These are phyloP conservation scores for Leishmania gerbilli DNA, from an alignment of 208 protist species.

Conservation along the genomic window DNA sequence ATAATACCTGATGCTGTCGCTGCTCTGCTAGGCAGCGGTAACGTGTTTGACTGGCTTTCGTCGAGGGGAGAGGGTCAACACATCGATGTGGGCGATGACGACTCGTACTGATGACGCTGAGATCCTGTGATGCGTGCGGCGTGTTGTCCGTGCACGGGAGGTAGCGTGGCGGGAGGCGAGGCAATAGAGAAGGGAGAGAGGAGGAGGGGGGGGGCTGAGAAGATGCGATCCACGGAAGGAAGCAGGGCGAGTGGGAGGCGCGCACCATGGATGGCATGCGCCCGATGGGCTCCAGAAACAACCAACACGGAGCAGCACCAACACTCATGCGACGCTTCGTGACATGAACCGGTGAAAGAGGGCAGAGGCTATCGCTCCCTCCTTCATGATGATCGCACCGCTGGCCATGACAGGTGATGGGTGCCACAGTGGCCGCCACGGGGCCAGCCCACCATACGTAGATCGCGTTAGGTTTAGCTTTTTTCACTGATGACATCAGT, in stretches of 20 bases:
- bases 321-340: not conserved
- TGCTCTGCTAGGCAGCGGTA: not conserved
- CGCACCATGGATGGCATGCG: not conserved
- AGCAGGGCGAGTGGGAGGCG: not conserved
- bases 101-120: not conserved
- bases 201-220: not conserved
- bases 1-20: not conserved
- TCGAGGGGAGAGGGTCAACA: not conserved
- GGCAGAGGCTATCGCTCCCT: not conserved
- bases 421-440: not conserved
- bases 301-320: too few species aligned
- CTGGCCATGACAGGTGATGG: too few species aligned
- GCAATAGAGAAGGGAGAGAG: not conserved
- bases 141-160: not conserved
- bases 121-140: not conserved
- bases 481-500: not conserved
- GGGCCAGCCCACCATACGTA: not conserved
- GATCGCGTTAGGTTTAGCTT: not conserved
- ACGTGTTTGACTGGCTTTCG: not conserved
- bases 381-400: not conserved
- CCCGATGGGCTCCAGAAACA: too few species aligned
- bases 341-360: not conserved
- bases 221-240: not conserved
- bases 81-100: not conserved
- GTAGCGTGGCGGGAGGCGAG: not conserved